Base-by-base conservation (phyloP, 306 rosid species). In the Rosa lucieae region DNA sequence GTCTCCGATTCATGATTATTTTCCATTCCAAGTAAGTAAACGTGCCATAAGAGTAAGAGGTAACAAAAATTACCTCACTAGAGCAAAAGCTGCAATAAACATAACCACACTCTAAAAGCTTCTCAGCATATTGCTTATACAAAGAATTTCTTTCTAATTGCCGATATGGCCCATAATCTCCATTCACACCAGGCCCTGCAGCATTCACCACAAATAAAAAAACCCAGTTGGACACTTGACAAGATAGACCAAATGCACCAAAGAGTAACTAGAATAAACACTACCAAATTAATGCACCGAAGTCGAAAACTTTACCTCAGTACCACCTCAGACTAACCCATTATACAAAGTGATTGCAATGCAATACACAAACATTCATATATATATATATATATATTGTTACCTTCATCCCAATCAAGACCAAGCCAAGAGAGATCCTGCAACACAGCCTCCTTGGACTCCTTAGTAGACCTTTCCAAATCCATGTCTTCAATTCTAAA, bases 21-120 rank as follows among this genome's bases (percentile, higher is more conserved):
- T 23, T 23, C 26, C 26, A 23, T 23, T 23, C 0, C 26, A 23
- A 23, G 26, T 23, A 23, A 23, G 26, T 23, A 23, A 23, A 23
- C 26, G 26, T 23, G 26, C 26, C 26, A 23, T 9, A 43, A 59
- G 35, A 23, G 26, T 23, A 23, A 23, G 26, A 23, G 26, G 26
- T 23, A 23, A 23, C 26, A 23, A 23, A 18, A 56, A 82, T 70
- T 82, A 94, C 99, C 96, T 91, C 97, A n/a, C 85, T 88, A 20
- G 97, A 88, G 84, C 99, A 95, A 76, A 95, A 93, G 88, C 99
- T 93, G 37, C 92, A 94, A 86, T 23, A 95, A 62, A 90, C 99
- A 26, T 88, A 82, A 73, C 90, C 94, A 3, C 94, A 79, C 61
- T 93, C 92, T n/a, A 83, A 81, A 63, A 93, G 97, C 68, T 89